Evolutionary conservation across 2,329 filamentous ascomycete genomes (phyloP), one percentile per base, ranked within the genome.

Genomic region (Lasiodiplodia sp.): DNA sequence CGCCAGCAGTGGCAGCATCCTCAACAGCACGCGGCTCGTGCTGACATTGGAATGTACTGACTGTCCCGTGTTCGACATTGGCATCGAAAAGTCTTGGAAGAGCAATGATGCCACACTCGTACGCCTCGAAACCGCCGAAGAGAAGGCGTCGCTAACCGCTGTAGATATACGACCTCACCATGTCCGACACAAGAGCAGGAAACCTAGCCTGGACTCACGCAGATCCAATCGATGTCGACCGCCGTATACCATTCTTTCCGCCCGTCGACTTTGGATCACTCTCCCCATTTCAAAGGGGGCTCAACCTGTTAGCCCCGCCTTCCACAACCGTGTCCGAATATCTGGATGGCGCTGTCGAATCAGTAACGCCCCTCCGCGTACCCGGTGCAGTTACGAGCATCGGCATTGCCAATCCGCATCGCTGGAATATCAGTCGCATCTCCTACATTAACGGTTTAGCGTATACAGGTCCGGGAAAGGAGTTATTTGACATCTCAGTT

Each of bases 361-460:
- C n/a, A 6, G 14, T n/a, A 23, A 14, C 23, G 16, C 21, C 51
- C 11, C 12, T 56, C 11, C 49, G 52, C 10, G 51, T 66, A 10
- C 63, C 63, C 3, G 63, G 49, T n/a, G n/a, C 40, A 5, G 34
- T 31, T 10, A 25, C n/a, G 12, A 37, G 25, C 8, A 16, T 66
- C 34, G 52, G 63, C 18, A 47, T 66, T 25, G 34, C 63, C 2
- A 66, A 66, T 23, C 2, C 12, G 18, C 52, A 55, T 18, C 34
- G 34, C n/a, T 66, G 63, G 63, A 47, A 66, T n/a, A 55, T 66
- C 34, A 66, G 51, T 6, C 63, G 51, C 21, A 28, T 66, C 51
- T 66, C 63, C 5, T 66, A 56, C 34, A 40, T 66, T 12, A 66
- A 66, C 63, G 63, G 63, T 21, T 28, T 66, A 14, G 51, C 34